phyloP scores from a whole-genome alignment of 768 basidiomycete species.

The Tulasnella sp. region DNA sequence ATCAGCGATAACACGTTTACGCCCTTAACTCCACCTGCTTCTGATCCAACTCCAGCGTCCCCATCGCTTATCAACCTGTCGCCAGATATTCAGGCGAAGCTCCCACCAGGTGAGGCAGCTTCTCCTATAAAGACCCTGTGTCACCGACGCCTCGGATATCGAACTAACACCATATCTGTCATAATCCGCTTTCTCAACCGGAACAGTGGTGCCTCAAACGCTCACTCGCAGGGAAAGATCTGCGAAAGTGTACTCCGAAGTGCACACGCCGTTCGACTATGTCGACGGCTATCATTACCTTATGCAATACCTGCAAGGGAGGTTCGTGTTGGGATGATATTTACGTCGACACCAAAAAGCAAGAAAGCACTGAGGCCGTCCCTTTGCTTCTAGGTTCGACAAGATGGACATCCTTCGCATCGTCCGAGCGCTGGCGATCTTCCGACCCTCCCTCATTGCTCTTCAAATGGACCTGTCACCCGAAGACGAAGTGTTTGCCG shows the following conservation, averaged over 20 bases:
- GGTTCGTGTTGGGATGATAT: slow-evolving; percentile 36
- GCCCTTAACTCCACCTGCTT: slow-evolving; percentile 13
- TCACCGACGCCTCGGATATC: background rate
- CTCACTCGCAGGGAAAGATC: background rate
- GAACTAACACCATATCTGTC: background rate
- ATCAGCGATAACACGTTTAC: slow-evolving; percentile 4
- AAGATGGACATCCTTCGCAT: slow-evolving; percentile 93
- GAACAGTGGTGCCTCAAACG: background rate
- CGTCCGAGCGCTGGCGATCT: slow-evolving; percentile 88
- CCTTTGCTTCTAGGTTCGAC: slow-evolving; percentile 57
- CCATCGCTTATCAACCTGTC: background rate
- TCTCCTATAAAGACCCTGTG: background rate
- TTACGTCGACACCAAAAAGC: background rate
- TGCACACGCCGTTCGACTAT: slow-evolving; percentile 79
- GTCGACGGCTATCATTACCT: slow-evolving; percentile 94
- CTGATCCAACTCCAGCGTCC: slow-evolving; percentile 8
- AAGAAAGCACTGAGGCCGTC: background rate
- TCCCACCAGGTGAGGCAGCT: background rate
- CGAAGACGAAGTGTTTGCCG: slow-evolving; percentile 94
- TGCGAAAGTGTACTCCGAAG: slow-evolving; percentile 55
- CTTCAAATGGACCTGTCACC: slow-evolving; percentile 95
- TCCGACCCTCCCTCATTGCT: slow-evolving; percentile 93
- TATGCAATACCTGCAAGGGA: slow-evolving; percentile 79
- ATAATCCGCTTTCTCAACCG: background rate
- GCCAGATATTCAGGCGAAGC: slow-evolving; percentile 1